A percentile compares a stretch with the other conserved stretches of the same genome.
Conservation (phyloP, 2,329 filamentous ascomycete species). For the Sporothrix curviconia region DNA sequence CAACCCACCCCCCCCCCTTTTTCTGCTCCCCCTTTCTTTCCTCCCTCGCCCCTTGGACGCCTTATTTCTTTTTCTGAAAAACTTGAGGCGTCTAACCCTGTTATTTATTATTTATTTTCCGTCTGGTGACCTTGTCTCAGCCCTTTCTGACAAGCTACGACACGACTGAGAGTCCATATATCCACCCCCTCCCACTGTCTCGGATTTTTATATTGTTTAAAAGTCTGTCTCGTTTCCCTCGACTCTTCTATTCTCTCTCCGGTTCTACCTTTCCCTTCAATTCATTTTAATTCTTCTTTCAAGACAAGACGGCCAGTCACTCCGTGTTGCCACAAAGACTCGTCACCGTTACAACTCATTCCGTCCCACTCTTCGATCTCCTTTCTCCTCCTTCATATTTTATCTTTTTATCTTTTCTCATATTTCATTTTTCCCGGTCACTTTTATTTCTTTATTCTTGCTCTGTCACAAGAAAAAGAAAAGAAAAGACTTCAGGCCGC, state of each 20-base stretch:
- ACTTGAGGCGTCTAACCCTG: background rate
- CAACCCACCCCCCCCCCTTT: background rate
- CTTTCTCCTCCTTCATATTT: background rate
- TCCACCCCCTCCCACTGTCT: constrained; percentile 2
- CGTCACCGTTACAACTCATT: constrained; percentile 1
- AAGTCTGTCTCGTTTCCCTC: background rate
- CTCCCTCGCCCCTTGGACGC: background rate
- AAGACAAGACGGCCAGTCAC: background rate
- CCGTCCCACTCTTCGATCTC: background rate
- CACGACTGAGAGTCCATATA: constrained; percentile 9
- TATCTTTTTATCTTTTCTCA: background rate
- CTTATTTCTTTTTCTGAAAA: background rate
- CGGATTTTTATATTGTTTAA: constrained; percentile 7
- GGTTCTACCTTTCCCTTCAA: background rate
- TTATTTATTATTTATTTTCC: constrained; percentile 14
- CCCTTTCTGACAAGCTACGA: constrained; percentile 14
- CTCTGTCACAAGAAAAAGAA: background rate
- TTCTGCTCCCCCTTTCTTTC: background rate
- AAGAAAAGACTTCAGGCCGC: background rate
- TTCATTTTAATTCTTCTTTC: background rate
- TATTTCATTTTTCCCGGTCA: background rate
- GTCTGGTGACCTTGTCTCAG: constrained; percentile 20
- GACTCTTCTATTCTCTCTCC: background rate
- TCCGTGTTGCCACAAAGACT: background rate
- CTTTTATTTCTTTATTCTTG: background rate